Conservation (phyloP, 805 yeast species). For the Yamadazyma paraphyllophila region DNA sequence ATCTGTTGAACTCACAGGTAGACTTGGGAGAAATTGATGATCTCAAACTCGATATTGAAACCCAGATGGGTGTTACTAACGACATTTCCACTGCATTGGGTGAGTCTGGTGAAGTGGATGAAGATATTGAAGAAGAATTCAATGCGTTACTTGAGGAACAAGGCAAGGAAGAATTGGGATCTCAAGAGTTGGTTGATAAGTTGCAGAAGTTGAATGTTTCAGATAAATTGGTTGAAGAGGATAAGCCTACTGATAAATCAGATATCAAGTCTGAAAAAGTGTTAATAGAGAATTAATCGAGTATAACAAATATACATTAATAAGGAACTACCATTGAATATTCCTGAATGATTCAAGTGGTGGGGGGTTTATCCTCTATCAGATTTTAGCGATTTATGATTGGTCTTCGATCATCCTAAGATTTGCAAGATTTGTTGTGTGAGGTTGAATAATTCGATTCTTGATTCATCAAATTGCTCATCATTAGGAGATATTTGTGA, state of each 20-base stretch:
- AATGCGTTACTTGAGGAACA: slow-evolving; percentile 20
- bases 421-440: slow-evolving; percentile 66
- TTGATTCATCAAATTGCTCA: slow-evolving; percentile 58
- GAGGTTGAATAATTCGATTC: slow-evolving; percentile 60
- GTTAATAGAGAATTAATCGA: not conserved
- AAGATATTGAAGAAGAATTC: slow-evolving; percentile 31
- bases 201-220: slow-evolving; percentile 15
- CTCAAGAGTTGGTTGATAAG: slow-evolving; percentile 14
- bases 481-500: slow-evolving; percentile 23
- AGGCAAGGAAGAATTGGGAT: slow-evolving; percentile 2
- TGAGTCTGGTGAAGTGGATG: slow-evolving; percentile 17
- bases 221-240: not conserved
- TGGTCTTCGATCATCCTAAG: slow-evolving; percentile 27
- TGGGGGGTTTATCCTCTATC: not conserved
- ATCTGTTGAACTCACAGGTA: slow-evolving; percentile 26
- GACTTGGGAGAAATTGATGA: slow-evolving; percentile 27
- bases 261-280: slow-evolving; percentile 5
- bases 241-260: not conserved
- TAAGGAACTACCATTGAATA: slow-evolving; percentile 1
- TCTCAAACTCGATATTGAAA: slow-evolving; percentile 27
- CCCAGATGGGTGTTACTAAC: slow-evolving; percentile 26
- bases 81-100: slow-evolving; percentile 26
- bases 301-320: slow-evolving; percentile 3
- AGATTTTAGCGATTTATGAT: not conserved
- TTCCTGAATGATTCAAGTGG: slow-evolving; percentile 8